phyloP scores from a whole-genome alignment of 2,329 filamentous ascomycete genomes.

The Colletotrichum tanaceti region DNA sequence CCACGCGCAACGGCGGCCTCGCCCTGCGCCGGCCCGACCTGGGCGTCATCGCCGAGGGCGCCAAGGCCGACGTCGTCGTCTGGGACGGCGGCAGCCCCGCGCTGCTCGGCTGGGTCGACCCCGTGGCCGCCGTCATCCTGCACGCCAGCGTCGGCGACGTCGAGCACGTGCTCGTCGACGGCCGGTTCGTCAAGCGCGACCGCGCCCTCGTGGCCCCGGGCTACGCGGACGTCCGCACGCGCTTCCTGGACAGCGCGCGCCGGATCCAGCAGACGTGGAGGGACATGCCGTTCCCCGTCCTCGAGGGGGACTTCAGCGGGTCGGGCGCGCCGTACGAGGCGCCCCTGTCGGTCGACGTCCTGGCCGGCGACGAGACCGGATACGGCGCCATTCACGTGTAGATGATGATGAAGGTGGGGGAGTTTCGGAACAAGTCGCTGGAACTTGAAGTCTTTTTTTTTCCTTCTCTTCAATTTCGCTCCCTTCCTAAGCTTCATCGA shows the following conservation, averaged over 20 bases:
- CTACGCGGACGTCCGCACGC: slow-evolving; percentile 47
- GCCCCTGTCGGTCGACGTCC: slow-evolving; percentile 25
- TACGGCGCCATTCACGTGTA: slow-evolving; percentile 17
- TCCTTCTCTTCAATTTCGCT: no score
- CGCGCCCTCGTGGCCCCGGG: slow-evolving; percentile 49
- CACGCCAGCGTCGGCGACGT: slow-evolving; percentile 66
- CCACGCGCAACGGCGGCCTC: slow-evolving; percentile 63
- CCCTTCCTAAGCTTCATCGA: no score
- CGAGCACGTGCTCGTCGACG: slow-evolving; percentile 61
- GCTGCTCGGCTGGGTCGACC: slow-evolving; percentile 66
- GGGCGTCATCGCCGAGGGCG: slow-evolving; percentile 60
- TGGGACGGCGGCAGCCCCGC: slow-evolving; percentile 62
- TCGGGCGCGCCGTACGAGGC: slow-evolving; percentile 31
- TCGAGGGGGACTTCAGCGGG: slow-evolving; percentile 44
- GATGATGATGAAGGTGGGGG: background rate
- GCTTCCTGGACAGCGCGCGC: slow-evolving; percentile 51
- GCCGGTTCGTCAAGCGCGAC: slow-evolving; percentile 60
- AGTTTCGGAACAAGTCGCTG: no score
- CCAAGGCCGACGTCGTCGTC: slow-evolving; percentile 66
- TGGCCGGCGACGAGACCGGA: slow-evolving; percentile 14
- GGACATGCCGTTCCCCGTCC: slow-evolving; percentile 45
- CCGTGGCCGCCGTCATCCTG: slow-evolving; percentile 66
- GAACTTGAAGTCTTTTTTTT: no score
- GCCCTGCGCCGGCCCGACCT: slow-evolving; percentile 64
- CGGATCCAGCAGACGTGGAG: slow-evolving; percentile 47